Conservation (phyloP, 2,329 filamentous ascomycete species). For the Sarocladium oryzae region DNA sequence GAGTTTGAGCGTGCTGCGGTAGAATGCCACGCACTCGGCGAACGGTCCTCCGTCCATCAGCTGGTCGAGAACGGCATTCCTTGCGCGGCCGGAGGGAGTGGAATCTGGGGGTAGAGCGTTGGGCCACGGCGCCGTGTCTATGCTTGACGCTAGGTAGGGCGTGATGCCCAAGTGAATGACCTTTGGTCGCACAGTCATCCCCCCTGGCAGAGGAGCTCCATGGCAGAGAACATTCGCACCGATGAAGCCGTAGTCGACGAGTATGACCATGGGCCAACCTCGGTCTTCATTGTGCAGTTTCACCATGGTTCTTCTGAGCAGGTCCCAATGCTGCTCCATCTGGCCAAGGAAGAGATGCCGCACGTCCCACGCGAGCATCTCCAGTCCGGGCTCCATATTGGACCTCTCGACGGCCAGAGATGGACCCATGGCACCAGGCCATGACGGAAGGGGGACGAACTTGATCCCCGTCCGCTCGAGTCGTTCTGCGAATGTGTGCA, state of each 20-base stretch:
- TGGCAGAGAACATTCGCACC: slow-evolving; percentile 30
- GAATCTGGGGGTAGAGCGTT: slow-evolving; percentile 31
- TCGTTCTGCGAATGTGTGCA: slow-evolving; percentile 23
- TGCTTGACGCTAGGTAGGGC: slow-evolving; percentile 29
- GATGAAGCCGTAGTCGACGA: slow-evolving; percentile 34
- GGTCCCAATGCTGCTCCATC: neutral
- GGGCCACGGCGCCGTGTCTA: slow-evolving; percentile 32
- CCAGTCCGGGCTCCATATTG: slow-evolving; percentile 12
- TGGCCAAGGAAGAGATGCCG: slow-evolving; percentile 12
- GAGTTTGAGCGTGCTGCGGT: slow-evolving; percentile 20
- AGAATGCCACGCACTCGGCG: slow-evolving; percentile 13
- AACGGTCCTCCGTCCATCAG: slow-evolving; percentile 19
- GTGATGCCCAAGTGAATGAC: slow-evolving; percentile 33
- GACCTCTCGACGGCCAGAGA: neutral
- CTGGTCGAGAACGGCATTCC: slow-evolving; percentile 24
- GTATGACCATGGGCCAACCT: slow-evolving; percentile 31
- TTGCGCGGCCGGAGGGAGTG: slow-evolving; percentile 26
- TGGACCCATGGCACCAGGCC: neutral
- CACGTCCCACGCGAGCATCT: slow-evolving; percentile 11
- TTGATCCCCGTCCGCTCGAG: slow-evolving; percentile 27
- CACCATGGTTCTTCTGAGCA: slow-evolving; percentile 28
- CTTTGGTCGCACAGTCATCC: slow-evolving; percentile 26
- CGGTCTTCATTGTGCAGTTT: slow-evolving; percentile 24
- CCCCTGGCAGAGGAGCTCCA: slow-evolving; percentile 31
- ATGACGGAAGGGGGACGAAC: slow-evolving; percentile 7